Evolutionary conservation across 73 alveolate species (phyloP).

Genomic region (Tetrahymena malaccensis): DNA sequence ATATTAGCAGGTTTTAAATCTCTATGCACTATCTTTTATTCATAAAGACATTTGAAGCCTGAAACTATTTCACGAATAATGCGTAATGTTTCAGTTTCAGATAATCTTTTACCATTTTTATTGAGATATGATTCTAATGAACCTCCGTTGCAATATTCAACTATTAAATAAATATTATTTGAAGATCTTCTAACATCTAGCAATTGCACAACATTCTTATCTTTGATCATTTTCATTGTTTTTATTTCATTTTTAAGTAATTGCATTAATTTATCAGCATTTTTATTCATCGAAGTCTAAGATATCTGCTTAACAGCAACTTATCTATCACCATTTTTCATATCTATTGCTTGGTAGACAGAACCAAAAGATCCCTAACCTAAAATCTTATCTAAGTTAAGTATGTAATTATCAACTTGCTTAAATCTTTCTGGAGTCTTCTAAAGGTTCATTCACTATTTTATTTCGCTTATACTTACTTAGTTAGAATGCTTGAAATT

Average conservation of each 20-base stretch:
- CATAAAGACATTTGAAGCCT: constrained; percentile 23
- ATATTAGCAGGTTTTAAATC: constrained; percentile 44
- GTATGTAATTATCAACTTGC: neutral
- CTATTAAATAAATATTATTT: constrained; percentile 18
- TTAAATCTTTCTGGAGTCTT: neutral
- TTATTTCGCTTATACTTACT: neutral
- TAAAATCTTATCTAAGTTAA: constrained; percentile 21
- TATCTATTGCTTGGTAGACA: constrained; percentile 14
- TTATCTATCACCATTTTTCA: neutral
- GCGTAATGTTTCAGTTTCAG: constrained; percentile 13
- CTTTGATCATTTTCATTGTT: constrained; percentile 13
- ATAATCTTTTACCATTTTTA: neutral
- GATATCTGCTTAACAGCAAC: constrained; percentile 31
- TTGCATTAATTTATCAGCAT: neutral
- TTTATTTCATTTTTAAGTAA: constrained; percentile 11
- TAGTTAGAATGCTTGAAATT: neutral
- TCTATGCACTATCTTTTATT: constrained; percentile 22
- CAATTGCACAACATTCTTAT: constrained; percentile 24
- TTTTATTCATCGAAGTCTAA: neutral
- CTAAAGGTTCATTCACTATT: neutral
- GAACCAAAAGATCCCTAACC: constrained; percentile 39
- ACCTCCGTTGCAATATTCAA: constrained; percentile 39
- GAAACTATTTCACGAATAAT: constrained; percentile 20
- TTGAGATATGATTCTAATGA: constrained; percentile 1
- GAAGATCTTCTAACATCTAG: constrained; percentile 24